Evolutionary conservation across 495 filamentous ascomycete species (phyloP).

Genomic region (Neurospora sp.): DNA sequence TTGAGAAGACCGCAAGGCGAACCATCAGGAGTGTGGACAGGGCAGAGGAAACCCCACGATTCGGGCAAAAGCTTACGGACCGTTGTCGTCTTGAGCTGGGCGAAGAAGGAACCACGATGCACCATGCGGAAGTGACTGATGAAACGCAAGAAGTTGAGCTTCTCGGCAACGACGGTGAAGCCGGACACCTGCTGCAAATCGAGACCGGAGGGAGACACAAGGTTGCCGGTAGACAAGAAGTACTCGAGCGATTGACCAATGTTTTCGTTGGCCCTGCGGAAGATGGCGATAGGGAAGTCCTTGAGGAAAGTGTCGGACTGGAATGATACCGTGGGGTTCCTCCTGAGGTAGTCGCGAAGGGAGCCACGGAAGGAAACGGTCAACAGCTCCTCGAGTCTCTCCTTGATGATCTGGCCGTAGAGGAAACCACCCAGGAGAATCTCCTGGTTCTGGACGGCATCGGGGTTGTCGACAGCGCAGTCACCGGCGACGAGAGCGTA

Average conservation of each 20-base stretch:
- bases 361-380: constrained; percentile 48
- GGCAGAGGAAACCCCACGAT: constrained; percentile 95
- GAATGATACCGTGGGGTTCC: constrained; percentile 52
- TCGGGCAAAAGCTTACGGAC: constrained; percentile 92
- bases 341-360: constrained; percentile 61
- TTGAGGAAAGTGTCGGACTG: constrained; percentile 60
- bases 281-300: constrained; percentile 68
- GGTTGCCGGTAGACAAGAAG: constrained; percentile 91
- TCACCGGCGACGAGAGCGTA: constrained; percentile 88
- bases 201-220: constrained; percentile 79
- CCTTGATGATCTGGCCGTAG: constrained; percentile 92
- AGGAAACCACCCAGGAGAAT: constrained; percentile 85
- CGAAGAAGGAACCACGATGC: constrained; percentile 97
- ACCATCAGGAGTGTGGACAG: constrained; percentile 96
- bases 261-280: constrained; percentile 76
- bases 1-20: constrained; percentile 88
- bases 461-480: constrained; percentile 87
- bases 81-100: constrained; percentile 91
- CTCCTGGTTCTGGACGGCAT: constrained; percentile 92
- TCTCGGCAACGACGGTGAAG: constrained; percentile 93
- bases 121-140: constrained; percentile 99
- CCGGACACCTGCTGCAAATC: constrained; percentile 91
- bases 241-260: constrained; percentile 80
- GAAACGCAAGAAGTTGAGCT: constrained; percentile 98
- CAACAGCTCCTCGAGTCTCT: constrained; percentile 82